Conservation (phyloP, 495 filamentous ascomycete genomes). For the Penicillium daleae region DNA sequence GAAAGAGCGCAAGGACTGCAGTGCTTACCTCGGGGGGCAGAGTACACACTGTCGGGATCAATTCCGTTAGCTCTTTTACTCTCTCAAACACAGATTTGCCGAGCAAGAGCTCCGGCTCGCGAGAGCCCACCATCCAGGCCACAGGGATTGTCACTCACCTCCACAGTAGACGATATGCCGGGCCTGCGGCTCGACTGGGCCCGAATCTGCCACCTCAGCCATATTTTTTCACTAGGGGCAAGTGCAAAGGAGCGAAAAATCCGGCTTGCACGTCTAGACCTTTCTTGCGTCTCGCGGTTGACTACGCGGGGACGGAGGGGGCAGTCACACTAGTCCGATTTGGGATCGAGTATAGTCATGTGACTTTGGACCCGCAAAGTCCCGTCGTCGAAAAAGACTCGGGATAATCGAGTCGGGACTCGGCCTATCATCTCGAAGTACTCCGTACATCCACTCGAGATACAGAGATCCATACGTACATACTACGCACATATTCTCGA, state of each 20-base stretch:
- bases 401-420: background rate
- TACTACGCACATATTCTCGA: background rate
- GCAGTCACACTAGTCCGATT: constrained; percentile 6
- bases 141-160: constrained; percentile 55
- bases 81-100: background rate
- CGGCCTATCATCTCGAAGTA: background rate
- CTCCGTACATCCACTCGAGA: too few species aligned
- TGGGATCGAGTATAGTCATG: background rate
- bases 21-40: constrained; percentile 87
- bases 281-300: background rate
- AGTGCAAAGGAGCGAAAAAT: background rate
- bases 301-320: constrained; percentile 5
- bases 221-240: constrained; percentile 27
- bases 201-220: constrained; percentile 45
- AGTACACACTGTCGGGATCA: constrained; percentile 70
- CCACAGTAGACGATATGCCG: constrained; percentile 78
- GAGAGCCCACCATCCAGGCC: constrained; percentile 5
- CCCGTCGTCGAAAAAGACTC: constrained; percentile 12
- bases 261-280: background rate
- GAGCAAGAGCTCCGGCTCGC: background rate
- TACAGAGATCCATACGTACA: background rate
- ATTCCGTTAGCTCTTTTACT: constrained; percentile 22
- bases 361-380: background rate
- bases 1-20: background rate
- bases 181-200: constrained; percentile 60